Percentiles rank a stretch among this genome's conserved stretches.
Evolutionary conservation across 495 filamentous ascomycete species (phyloP).

Genomic region (Penicillium coffeae): DNA sequence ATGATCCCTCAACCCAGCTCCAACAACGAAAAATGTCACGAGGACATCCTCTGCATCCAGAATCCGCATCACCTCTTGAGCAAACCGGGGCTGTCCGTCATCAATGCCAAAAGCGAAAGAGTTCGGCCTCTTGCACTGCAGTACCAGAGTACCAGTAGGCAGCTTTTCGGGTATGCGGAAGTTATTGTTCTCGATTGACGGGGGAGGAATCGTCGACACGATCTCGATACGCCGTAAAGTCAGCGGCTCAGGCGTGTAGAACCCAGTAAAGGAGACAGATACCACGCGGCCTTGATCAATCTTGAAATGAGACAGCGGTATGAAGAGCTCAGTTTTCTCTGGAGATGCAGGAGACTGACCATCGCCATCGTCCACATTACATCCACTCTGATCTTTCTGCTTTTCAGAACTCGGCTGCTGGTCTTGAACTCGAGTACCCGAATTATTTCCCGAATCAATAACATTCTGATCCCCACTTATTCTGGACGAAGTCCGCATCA

Average conservation of each 20-base stretch:
- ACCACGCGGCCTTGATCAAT: slow-evolving; percentile 57
- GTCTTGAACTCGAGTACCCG: not conserved
- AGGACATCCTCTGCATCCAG: slow-evolving; percentile 59
- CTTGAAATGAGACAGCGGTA: slow-evolving; percentile 70
- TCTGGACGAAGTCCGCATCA: slow-evolving; percentile 9
- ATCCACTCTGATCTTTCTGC: not conserved
- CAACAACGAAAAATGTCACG: slow-evolving; percentile 79
- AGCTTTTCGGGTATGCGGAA: slow-evolving; percentile 58
- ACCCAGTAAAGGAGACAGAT: slow-evolving; percentile 66
- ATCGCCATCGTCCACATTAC: not conserved
- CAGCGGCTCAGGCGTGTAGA: slow-evolving; percentile 51
- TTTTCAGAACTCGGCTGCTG: not conserved
- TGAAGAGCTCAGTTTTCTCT: slow-evolving; percentile 56
- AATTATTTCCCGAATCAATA: not conserved
- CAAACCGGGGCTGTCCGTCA: slow-evolving; percentile 62
- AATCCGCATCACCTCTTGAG: slow-evolving; percentile 61
- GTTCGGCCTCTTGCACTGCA: slow-evolving; percentile 66
- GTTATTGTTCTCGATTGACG: slow-evolving; percentile 23
- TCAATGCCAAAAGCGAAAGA: slow-evolving; percentile 80
- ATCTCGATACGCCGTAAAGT: slow-evolving; percentile 64
- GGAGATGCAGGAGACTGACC: slow-evolving; percentile 4
- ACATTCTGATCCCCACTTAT: slow-evolving; percentile 2
- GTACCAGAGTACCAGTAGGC: slow-evolving; percentile 56
- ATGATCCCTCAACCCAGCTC: slow-evolving; percentile 56
- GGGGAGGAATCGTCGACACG: slow-evolving; percentile 44